Conservation (phyloP, 148 eudicot genomes). For the Agrostemma githago region DNA sequence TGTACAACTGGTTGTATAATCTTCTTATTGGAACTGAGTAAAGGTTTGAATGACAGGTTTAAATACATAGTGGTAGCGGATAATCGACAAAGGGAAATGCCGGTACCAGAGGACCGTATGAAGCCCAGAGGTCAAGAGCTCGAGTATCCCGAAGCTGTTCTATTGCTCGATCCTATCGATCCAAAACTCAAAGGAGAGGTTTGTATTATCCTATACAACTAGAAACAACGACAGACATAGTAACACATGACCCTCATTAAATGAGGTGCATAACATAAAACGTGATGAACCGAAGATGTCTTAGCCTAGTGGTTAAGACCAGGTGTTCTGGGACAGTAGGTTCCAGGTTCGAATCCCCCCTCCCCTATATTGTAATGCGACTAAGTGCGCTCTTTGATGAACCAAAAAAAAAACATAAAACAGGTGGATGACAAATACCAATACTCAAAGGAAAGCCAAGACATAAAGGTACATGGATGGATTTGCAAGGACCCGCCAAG, state of each 20-base stretch:
- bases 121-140: conserved; percentile 32
- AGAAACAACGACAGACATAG: no score
- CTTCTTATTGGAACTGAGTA: no score
- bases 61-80: conserved; percentile 42
- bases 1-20: no score
- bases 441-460: conserved; percentile 60
- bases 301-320: no score
- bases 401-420: no score
- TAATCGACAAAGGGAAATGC: conserved; percentile 46
- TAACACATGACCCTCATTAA: no score
- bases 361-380: no score
- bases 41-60: conserved; percentile 30
- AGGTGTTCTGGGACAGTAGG: no score
- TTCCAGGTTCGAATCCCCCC: no score
- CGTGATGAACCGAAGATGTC: no score
- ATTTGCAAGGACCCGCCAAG: conserved; percentile 36
- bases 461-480: conserved; percentile 73
- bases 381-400: no score
- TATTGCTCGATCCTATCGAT: conserved; percentile 35
- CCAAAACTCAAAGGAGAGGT: conserved; percentile 50
- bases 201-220: background rate
- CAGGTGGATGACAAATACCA: conserved; percentile 92
- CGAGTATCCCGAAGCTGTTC: conserved; percentile 52
- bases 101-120: conserved; percentile 48
- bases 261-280: no score